Conservation (phyloP, 495 filamentous ascomycete genomes). For the Trichoderma asperelloides region DNA sequence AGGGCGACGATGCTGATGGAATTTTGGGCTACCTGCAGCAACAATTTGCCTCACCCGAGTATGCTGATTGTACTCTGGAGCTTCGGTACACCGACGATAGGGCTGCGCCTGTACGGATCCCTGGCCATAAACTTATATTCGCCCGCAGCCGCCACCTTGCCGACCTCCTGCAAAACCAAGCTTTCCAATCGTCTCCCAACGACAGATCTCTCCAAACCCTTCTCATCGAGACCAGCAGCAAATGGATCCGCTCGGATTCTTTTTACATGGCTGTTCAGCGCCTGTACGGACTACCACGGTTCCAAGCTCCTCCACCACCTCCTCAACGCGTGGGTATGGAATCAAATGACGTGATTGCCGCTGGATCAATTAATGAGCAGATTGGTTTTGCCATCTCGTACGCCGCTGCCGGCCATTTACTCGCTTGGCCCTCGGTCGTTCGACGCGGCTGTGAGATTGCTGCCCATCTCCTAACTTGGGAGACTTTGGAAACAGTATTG, state of each 20-base stretch:
- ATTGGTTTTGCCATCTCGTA: constrained; percentile 44
- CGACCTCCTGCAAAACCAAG: constrained; percentile 20
- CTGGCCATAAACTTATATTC: constrained; percentile 44
- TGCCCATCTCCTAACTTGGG: constrained; percentile 38
- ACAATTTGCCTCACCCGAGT: constrained; percentile 31
- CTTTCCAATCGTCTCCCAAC: constrained; percentile 11
- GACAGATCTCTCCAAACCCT: constrained; percentile 27
- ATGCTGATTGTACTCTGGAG: constrained; percentile 42
- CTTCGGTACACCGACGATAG: constrained; percentile 24
- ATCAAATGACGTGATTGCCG: constrained; percentile 17
- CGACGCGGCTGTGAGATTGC: constrained; percentile 38
- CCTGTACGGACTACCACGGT: constrained; percentile 39
- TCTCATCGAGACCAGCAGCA: constrained; percentile 34
- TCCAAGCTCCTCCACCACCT: constrained; percentile 15
- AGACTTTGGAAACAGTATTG: constrained; percentile 42
- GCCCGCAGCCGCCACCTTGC: constrained; percentile 40
- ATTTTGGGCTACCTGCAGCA: constrained; percentile 28
- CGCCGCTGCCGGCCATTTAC: constrained; percentile 40
- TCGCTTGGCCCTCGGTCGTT: constrained; percentile 36
- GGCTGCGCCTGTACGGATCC: constrained; percentile 23
- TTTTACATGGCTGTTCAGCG: constrained; percentile 39
- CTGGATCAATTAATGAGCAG: constrained; percentile 26
- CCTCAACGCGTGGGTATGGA: constrained; percentile 15
- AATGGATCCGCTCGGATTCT: constrained; percentile 39
- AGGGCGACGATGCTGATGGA: constrained; percentile 26